These are phyloP conservation scores for Taphrina flavorubra DNA, from an alignment of 1,139 yeast species.

Conservation along the genomic window DNA sequence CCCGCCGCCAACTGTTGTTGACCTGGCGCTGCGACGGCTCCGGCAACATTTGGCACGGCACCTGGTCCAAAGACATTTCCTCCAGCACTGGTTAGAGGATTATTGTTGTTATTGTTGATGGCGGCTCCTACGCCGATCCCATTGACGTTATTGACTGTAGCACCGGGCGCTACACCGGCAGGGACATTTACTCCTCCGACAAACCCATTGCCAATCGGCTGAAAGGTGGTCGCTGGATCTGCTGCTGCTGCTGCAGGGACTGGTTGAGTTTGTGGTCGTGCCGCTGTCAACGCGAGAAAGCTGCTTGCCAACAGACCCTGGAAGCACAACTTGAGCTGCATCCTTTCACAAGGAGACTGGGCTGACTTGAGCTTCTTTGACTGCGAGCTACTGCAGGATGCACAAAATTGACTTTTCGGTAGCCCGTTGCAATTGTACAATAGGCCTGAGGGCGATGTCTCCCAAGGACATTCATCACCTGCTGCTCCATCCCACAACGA, in stretches of 20 bases:
- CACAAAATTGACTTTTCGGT: background rate
- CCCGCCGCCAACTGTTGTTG: background rate
- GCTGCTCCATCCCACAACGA: too few relatives aligned
- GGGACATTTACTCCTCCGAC: slow-evolving; percentile 17
- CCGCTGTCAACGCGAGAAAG: background rate
- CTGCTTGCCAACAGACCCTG: background rate
- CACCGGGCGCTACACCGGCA: background rate
- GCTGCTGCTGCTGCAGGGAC: background rate
- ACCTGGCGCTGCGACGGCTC: background rate
- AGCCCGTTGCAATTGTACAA: too few relatives aligned
- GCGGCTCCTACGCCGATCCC: background rate
- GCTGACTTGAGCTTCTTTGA: background rate
- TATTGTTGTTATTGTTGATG: background rate
- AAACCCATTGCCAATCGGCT: slow-evolving; percentile 21
- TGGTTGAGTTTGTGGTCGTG: slow-evolving; percentile 1
- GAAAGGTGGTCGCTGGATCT: slow-evolving; percentile 1
- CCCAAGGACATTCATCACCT: too few relatives aligned
- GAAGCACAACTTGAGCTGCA: background rate
- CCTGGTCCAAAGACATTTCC: slow-evolving; percentile 6
- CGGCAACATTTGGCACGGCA: slow-evolving; percentile 3
- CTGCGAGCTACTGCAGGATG: background rate
- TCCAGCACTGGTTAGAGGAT: slow-evolving; percentile 10
- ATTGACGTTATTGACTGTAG: background rate
- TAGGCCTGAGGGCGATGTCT: too few relatives aligned
- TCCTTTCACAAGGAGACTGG: background rate